These are phyloP conservation scores for Pichia sp. DNA, from an alignment of 1,139 yeast genomes.

Conservation along the genomic window DNA sequence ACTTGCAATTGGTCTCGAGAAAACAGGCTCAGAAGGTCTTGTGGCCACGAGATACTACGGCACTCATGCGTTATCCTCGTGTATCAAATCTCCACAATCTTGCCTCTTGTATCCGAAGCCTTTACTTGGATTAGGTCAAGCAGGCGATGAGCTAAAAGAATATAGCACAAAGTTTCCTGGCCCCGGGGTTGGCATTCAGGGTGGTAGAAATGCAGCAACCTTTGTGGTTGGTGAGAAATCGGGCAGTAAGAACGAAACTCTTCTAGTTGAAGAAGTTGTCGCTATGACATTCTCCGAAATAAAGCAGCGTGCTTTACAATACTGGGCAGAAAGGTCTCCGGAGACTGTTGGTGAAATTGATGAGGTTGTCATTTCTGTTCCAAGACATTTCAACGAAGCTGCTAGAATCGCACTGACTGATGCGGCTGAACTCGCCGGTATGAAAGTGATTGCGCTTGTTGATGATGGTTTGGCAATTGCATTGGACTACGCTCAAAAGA, in stretches of 20 bases:
- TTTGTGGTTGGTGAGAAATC: slow-evolving; percentile 41
- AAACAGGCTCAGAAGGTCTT: slow-evolving; percentile 29
- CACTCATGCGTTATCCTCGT: slow-evolving; percentile 60
- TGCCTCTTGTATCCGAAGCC: slow-evolving; percentile 65
- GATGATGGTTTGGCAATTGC: slow-evolving; percentile 94
- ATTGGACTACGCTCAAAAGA: slow-evolving; percentile 57
- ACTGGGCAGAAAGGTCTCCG: slow-evolving; percentile 39
- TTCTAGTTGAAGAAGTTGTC: slow-evolving; percentile 63
- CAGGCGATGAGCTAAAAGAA: slow-evolving; percentile 37
- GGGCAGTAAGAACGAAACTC: slow-evolving; percentile 4
- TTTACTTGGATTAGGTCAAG: slow-evolving; percentile 58
- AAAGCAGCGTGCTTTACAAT: slow-evolving; percentile 47
- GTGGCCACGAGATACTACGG: slow-evolving; percentile 55
- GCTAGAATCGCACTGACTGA: slow-evolving; percentile 70
- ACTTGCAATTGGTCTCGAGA: slow-evolving; percentile 48
- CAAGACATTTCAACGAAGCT: slow-evolving; percentile 58
- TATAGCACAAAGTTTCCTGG: slow-evolving; percentile 58
- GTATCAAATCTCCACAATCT: slow-evolving; percentile 67
- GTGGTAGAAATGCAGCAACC: slow-evolving; percentile 46
- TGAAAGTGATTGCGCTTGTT: slow-evolving; percentile 59
- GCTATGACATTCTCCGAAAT: slow-evolving; percentile 78
- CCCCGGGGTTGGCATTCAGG: slow-evolving; percentile 41
- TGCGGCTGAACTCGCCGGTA: slow-evolving; percentile 65
- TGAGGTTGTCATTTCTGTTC: slow-evolving; percentile 70
- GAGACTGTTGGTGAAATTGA: slow-evolving; percentile 36